phyloP scores from a whole-genome alignment of 257 asterid genomes.

The Primulina eburnea region DNA sequence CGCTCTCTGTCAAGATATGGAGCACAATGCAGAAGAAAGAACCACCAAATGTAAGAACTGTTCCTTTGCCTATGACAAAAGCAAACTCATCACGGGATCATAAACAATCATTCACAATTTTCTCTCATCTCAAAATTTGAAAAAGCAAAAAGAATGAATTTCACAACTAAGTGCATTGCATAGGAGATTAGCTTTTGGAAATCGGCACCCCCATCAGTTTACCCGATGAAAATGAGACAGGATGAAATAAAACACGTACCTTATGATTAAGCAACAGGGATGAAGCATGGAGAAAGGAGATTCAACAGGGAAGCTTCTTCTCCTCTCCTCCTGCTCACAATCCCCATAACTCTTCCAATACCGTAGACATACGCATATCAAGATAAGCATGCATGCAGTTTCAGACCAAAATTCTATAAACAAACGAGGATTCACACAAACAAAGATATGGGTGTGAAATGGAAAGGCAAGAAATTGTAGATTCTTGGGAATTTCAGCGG shows the following conservation, averaged over 20 bases:
- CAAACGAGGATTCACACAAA: background rate
- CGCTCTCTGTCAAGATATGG: slow-evolving; percentile 27
- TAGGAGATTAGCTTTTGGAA: background rate
- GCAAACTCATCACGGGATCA: slow-evolving; percentile 24
- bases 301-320: slow-evolving; percentile 37
- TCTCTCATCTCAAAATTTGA: slow-evolving; percentile 4
- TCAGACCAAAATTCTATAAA: no score
- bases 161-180: slow-evolving; percentile 17
- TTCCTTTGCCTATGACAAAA: slow-evolving; percentile 38
- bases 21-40: slow-evolving; percentile 29
- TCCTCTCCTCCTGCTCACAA: slow-evolving; percentile 39
- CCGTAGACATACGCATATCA: slow-evolving; percentile 24
- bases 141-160: slow-evolving; percentile 24
- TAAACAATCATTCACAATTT: slow-evolving; percentile 4
- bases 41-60: slow-evolving; percentile 23
- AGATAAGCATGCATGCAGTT: slow-evolving; percentile 43
- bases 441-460: background rate
- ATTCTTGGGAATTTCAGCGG: background rate
- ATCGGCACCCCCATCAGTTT: background rate
- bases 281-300: slow-evolving; percentile 30
- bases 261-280: slow-evolving; percentile 32
- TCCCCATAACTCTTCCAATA: slow-evolving; percentile 30
- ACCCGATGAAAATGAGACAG: slow-evolving; percentile 6
- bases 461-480: slow-evolving; percentile 14
- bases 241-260: slow-evolving; percentile 25